Conservation (phyloP, 225 moss, liverwort and hornwort genomes). For the Takakia lepidozioides region DNA sequence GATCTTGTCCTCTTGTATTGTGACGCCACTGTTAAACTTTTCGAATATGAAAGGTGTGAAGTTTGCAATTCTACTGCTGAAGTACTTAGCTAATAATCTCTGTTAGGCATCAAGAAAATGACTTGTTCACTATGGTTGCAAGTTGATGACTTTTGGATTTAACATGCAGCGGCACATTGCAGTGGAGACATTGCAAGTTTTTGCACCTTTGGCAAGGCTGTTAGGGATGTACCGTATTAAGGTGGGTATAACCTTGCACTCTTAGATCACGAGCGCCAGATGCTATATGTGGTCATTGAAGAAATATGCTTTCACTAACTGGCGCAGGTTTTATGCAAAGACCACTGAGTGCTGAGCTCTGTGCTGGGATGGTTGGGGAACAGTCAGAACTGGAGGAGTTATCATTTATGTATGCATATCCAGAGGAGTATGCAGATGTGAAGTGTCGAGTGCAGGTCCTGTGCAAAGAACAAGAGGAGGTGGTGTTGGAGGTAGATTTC, state of each 20-base stretch:
- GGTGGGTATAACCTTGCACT: too few species aligned
- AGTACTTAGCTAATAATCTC: not conserved
- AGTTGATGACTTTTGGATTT: too few species aligned
- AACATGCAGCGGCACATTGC: constrained; percentile 84
- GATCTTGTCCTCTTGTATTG: too few species aligned
- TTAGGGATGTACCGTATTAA: constrained; percentile 96
- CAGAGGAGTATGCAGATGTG: constrained; percentile 70
- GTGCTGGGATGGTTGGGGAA: constrained; percentile 6
- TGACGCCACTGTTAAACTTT: not conserved
- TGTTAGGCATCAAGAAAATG: not conserved
- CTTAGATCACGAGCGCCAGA: too few species aligned
- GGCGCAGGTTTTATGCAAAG: too few species aligned
- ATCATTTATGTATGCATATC: constrained; percentile 84
- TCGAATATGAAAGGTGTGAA: not conserved
- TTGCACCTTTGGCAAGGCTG: constrained; percentile 94
- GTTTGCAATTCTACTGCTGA: not conserved
- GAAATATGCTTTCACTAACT: too few species aligned
- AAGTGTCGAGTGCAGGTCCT: constrained; percentile 52
- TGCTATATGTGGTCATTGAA: too few species aligned
- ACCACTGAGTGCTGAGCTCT: not conserved
- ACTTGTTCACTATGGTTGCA: too few species aligned
- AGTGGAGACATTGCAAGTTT: constrained; percentile 92
- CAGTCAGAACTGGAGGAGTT: constrained; percentile 97
- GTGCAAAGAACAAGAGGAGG: constrained; percentile 85
- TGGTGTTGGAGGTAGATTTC: constrained; percentile 69